A percentile compares a stretch with the other conserved stretches of the same genome.
These are phyloP conservation scores for Peronospora farinosa DNA, from an alignment of 352 stramenopile species.

Conservation along the genomic window DNA sequence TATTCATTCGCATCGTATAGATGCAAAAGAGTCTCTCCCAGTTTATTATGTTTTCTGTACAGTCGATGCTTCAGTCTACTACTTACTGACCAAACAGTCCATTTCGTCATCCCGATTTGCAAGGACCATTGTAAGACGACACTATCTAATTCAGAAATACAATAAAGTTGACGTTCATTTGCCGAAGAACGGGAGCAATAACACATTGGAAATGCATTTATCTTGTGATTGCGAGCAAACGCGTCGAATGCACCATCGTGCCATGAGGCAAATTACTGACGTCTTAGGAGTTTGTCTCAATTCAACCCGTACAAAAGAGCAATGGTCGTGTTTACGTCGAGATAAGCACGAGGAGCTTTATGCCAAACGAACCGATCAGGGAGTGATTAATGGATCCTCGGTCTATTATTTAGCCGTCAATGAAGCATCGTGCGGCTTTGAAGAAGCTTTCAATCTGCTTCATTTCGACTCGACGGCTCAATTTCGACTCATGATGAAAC, in stretches of 20 bases:
- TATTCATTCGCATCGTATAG: not conserved
- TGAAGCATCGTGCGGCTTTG: slow-evolving; percentile 48
- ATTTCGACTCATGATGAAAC: slow-evolving; percentile 60
- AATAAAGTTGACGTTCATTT: too few species aligned
- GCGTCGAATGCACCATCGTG: slow-evolving; percentile 51
- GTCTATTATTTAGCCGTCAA: slow-evolving; percentile 56
- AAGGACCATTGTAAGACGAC: too few species aligned
- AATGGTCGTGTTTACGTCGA: slow-evolving; percentile 47
- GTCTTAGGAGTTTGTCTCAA: slow-evolving; percentile 49
- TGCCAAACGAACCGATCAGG: slow-evolving; percentile 34
- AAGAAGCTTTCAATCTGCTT: slow-evolving; percentile 51
- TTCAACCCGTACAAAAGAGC: slow-evolving; percentile 44
- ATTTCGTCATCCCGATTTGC: not conserved
- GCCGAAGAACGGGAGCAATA: slow-evolving; percentile 5
- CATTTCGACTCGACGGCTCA: slow-evolving; percentile 47
- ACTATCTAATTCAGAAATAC: not conserved
- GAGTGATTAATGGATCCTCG: slow-evolving; percentile 24
- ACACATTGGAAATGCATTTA: slow-evolving; percentile 41
- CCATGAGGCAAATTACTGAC: slow-evolving; percentile 56
- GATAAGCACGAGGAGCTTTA: slow-evolving; percentile 53
- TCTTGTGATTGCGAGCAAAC: slow-evolving; percentile 47
- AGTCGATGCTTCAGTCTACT: too few species aligned
- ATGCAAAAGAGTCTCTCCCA: slow-evolving; percentile 10
- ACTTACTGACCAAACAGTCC: not conserved
- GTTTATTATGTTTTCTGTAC: slow-evolving; percentile 1